These are phyloP conservation scores for Sporodiniella umbellata DNA, from an alignment of 371 early-diverging fungal species.

Conservation along the genomic window DNA sequence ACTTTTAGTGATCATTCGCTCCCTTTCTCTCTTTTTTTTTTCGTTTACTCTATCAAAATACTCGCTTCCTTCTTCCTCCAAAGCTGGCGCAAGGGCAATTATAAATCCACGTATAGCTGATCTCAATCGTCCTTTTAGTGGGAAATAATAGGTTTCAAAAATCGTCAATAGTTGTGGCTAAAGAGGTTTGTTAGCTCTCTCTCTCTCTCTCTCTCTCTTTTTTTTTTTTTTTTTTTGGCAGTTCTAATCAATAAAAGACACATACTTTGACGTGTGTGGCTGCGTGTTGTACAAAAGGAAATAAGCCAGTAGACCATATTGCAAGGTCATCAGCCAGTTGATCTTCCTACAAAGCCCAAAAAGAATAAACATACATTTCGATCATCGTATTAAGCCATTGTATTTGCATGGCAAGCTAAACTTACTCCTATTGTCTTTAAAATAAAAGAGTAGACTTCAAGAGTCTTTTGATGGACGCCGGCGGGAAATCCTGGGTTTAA, in stretches of 20 bases:
- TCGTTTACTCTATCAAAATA: conserved; percentile 70
- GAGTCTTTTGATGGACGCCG: conserved; percentile 97
- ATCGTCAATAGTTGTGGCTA: conserved; percentile 79
- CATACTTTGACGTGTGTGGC: conserved; percentile 79
- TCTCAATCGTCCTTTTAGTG: conserved; percentile 65
- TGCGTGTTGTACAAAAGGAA: conserved; percentile 88
- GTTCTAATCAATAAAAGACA: background rate
- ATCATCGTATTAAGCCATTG: too few relatives aligned
- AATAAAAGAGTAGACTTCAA: conserved; percentile 90
- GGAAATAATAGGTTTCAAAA: conserved; percentile 72
- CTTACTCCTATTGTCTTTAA: conserved; percentile 83
- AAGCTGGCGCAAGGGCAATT: conserved; percentile 78
- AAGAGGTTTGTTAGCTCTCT: background rate
- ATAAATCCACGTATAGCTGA: conserved; percentile 80
- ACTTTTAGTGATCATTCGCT: background rate
- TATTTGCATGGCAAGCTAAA: too few relatives aligned
- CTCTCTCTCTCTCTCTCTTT: too few relatives aligned
- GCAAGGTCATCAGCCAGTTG: conserved; percentile 80
- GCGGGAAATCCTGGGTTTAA: conserved; percentile 98
- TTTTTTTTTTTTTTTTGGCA: background rate
- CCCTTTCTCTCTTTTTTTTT: background rate
- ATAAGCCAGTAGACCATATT: conserved; percentile 87
- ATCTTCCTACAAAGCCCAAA: conserved; percentile 42
- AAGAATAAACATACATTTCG: background rate
- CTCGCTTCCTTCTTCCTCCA: conserved; percentile 92